A percentile compares a stretch with the other conserved stretches of the same genome.
Conservation (phyloP, 306 rosid genomes). For the Rosa lucieae region DNA sequence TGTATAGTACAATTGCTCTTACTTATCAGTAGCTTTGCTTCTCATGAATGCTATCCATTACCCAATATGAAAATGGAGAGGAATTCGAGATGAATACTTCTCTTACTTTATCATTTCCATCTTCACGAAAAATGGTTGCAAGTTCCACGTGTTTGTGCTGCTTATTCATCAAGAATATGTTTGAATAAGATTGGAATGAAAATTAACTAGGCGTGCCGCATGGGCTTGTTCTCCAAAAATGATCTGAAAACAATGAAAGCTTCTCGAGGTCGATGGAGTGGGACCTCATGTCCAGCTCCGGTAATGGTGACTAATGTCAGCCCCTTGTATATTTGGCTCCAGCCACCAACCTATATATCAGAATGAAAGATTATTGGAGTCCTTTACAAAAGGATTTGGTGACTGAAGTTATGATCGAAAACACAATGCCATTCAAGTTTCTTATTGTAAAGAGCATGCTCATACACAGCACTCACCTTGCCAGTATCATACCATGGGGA, state of each 20-base stretch:
- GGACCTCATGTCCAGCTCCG: constrained; percentile 98
- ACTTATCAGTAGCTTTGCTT: not conserved
- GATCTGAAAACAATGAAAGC: constrained; percentile 83
- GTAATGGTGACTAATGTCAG: constrained; percentile 76
- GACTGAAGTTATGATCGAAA: not conserved
- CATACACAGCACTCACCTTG: constrained; percentile 59
- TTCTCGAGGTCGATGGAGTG: constrained; percentile 84
- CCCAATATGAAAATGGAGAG: constrained; percentile 13
- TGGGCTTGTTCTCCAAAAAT: constrained; percentile 78
- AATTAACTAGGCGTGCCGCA: constrained; percentile 42
- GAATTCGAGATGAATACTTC: constrained; percentile 66
- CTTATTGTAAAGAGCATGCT: not conserved
- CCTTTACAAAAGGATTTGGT: not conserved
- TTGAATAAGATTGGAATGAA: constrained; percentile 22
- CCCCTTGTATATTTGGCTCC: constrained; percentile 88
- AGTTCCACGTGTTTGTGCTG: constrained; percentile 32
- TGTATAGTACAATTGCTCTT: not conserved
- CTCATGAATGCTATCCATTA: not conserved
- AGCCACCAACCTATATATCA: constrained; percentile 78
- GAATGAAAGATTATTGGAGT: constrained; percentile 6
- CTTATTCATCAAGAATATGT: constrained; percentile 35
- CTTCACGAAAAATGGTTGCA: constrained; percentile 12
- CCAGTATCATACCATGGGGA: constrained; percentile 79
- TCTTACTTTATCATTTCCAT: constrained; percentile 36
- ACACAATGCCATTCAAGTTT: not conserved